Evolutionary conservation across 805 yeast genomes (phyloP).

Genomic region (Candida gorgasii): DNA sequence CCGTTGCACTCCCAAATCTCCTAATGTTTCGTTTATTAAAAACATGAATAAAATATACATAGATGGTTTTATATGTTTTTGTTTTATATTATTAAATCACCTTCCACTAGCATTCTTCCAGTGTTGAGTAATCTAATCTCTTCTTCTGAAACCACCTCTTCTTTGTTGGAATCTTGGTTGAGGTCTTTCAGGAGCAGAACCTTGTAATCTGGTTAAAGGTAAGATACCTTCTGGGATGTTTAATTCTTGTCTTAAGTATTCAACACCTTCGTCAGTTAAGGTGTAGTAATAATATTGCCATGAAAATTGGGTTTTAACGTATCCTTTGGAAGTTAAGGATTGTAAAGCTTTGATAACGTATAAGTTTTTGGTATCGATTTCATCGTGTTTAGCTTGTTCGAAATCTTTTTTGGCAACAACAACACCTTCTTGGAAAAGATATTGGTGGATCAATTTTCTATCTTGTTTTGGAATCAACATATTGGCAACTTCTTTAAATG

Average conservation of each 20-base stretch:
- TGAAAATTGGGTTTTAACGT: constrained; percentile 99
- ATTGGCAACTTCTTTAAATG: constrained; percentile 18
- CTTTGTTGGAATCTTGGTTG: constrained; percentile 46
- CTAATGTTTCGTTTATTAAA: constrained; percentile 19
- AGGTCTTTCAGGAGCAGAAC: constrained; percentile 82
- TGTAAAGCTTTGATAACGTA: constrained; percentile 98
- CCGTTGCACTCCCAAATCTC: constrained; percentile 5
- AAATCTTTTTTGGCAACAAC: constrained; percentile 99
- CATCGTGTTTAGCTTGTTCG: constrained; percentile 97
- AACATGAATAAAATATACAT: constrained; percentile 19
- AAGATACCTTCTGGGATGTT: constrained; percentile 98
- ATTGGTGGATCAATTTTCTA: constrained; percentile 98
- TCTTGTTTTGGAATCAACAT: constrained; percentile 99
- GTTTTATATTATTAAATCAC: constrained; percentile 2
- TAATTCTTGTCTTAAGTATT: constrained; percentile 96
- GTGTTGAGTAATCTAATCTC: constrained; percentile 36
- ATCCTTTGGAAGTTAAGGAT: constrained; percentile 98
- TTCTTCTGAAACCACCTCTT: constrained; percentile 61
- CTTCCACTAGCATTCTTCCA: neutral
- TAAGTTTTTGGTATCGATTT: constrained; percentile 96
- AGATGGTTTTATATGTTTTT: constrained; percentile 5
- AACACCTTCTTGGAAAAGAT: constrained; percentile 99
- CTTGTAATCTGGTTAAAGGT: constrained; percentile 97
- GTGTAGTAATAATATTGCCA: constrained; percentile 99
- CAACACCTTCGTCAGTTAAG: constrained; percentile 99